Conservation (phyloP, 768 basidiomycete species). For the Boletus sp. region DNA sequence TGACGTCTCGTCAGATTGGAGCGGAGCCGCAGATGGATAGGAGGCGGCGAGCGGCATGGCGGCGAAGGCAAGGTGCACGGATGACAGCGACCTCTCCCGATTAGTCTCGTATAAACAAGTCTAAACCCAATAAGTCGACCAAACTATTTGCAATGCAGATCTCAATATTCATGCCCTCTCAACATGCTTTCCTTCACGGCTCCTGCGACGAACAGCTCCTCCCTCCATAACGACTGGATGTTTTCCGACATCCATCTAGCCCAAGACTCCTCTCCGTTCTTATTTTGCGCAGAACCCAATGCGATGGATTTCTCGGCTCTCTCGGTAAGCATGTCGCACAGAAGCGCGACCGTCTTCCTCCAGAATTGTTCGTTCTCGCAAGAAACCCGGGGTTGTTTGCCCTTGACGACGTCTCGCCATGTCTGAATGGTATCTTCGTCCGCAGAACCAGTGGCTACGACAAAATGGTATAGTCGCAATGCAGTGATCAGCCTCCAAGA, state of each 20-base stretch:
- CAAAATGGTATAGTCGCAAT: conserved; percentile 61
- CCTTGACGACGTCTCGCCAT: conserved; percentile 58
- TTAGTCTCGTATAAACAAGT: too few relatives aligned
- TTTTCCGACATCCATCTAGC: conserved; percentile 34
- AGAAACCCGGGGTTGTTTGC: conserved; percentile 45
- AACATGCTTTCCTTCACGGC: conserved; percentile 47
- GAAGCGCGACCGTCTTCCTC: conserved; percentile 36
- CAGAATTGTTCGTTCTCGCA: conserved; percentile 49
- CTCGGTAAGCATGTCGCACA: conserved; percentile 40
- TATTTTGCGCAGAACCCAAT: background rate
- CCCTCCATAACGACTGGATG: conserved; percentile 57
- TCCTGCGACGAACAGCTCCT: conserved; percentile 53
- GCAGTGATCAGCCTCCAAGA: conserved; percentile 78
- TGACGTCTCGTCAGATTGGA: too few relatives aligned
- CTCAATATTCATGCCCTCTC: conserved; percentile 49
- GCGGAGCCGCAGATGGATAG: too few relatives aligned
- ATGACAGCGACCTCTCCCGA: too few relatives aligned
- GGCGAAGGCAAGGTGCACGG: too few relatives aligned
- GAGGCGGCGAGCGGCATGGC: too few relatives aligned
- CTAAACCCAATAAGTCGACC: background rate
- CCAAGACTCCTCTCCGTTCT: conserved; percentile 24
- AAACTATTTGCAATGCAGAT: background rate
- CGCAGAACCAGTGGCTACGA: conserved; percentile 29
- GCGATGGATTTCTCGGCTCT: conserved; percentile 30
- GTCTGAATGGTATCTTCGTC: conserved; percentile 35